phyloP scores from a whole-genome alignment of 2,329 filamentous ascomycete species.

The Myriosclerotinia duriaeana region DNA sequence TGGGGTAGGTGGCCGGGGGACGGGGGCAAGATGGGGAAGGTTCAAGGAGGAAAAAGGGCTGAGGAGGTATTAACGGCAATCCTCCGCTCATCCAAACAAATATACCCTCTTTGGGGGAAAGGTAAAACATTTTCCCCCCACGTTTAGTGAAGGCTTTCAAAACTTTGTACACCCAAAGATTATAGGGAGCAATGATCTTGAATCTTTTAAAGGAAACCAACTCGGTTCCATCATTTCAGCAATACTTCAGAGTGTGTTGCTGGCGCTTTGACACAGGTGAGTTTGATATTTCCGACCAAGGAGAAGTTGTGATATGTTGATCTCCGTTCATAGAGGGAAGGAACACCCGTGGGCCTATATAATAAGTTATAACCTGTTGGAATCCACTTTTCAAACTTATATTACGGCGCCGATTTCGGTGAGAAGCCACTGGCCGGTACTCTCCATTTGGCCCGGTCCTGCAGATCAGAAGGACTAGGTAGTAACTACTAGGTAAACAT shows the following conservation, averaged over 20 bases:
- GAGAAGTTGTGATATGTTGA: not conserved
- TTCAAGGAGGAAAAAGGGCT: not conserved
- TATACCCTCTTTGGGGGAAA: not conserved
- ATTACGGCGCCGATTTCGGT: not conserved
- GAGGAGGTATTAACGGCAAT: too few species aligned
- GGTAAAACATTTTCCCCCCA: not conserved
- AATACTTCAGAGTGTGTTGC: not conserved
- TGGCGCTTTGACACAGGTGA: not conserved
- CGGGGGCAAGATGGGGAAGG: not conserved
- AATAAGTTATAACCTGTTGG: not conserved
- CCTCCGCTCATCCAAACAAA: not conserved
- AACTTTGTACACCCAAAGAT: not conserved
- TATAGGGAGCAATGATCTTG: too few species aligned
- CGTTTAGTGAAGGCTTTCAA: not conserved
- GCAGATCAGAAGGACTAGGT: too few species aligned
- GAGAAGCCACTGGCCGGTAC: not conserved
- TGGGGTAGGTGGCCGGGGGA: not conserved
- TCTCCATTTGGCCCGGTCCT: too few species aligned
- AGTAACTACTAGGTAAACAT: not conserved
- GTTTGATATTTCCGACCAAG: not conserved
- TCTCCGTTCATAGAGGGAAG: not conserved
- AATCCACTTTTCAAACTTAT: not conserved
- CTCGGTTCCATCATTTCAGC: not conserved
- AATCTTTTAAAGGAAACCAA: not conserved
- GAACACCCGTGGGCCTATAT: not conserved